Evolutionary conservation across 306 rosid species (phyloP), one percentile per base, ranked within the genome.

Genomic region (Acacia acuminata): DNA sequence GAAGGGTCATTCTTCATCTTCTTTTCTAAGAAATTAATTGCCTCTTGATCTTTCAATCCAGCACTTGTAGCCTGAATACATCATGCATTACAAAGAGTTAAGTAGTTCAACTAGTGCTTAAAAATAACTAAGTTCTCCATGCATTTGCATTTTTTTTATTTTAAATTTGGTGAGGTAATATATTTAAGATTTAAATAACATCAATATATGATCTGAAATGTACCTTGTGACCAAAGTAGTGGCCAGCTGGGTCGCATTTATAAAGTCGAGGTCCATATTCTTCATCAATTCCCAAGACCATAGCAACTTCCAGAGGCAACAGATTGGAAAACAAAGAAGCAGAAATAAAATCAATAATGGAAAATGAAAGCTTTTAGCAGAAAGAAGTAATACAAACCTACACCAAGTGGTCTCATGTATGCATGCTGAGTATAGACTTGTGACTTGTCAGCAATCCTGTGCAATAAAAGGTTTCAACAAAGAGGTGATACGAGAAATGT

Each of bases 21-120:
- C 93, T 96, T 96, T 86, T 96, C 99, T 92, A 96, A 88, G 91
- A 96, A 96, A 89, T 96, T 96, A 60, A 96, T 92, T n/a, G 98
- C 99, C 89, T 96, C 99, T 84, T 96, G 99, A 82, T 96, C 99
- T 88, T 96, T 96, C 73, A 82, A 88, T 81, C 99, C 99, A 84
- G 99, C 98, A 84, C 99, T 96, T 58, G 99, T 96, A 68, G 99
- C 98, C 99, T 96, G 83, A 72, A 66, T 64, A 61, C 82, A 88
- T 70, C 82, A 79, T 16, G 53, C 76, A 78, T 66, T 82, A 71
- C 22, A 58, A 22, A 17, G 40, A 55, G 71, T 51, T 17, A 17
- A 42, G 64, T 15, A 55, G 43, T 69, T 25, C 27, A 40, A 25
- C 3, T 24, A 3, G 66, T 76, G 19, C 7, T 11, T 14, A 22